These are phyloP conservation scores for Coniella lustricola DNA, from an alignment of 2,329 filamentous ascomycete genomes.

Conservation along the genomic window DNA sequence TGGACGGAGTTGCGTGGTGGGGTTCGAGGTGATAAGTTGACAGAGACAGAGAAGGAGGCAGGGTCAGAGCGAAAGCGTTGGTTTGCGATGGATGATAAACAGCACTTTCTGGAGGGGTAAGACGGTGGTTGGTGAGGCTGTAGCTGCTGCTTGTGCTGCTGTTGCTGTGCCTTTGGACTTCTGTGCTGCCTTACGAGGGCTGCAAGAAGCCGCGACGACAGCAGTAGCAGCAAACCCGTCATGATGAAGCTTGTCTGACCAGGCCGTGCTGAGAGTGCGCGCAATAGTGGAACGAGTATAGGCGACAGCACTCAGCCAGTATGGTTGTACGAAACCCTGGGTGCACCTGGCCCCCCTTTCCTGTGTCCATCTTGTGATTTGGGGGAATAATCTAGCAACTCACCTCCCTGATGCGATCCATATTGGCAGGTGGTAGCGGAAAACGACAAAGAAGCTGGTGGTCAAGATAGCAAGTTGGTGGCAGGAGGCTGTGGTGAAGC, in stretches of 20 bases:
- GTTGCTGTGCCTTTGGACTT: not conserved
- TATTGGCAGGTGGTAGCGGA: conserved; percentile 34
- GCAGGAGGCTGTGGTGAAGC: not conserved
- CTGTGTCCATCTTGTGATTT: not conserved
- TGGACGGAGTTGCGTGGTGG: not conserved
- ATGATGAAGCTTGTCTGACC: not conserved
- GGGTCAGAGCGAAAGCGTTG: not conserved
- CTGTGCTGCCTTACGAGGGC: not conserved
- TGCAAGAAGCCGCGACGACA: not conserved
- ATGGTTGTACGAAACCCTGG: too few species aligned
- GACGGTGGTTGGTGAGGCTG: conserved; percentile 1
- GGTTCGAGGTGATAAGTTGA: not conserved
- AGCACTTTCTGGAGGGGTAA: not conserved
- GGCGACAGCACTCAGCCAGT: conserved; percentile 1
- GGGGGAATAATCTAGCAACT: conserved; percentile 29
- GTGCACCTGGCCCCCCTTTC: conserved; percentile 10
- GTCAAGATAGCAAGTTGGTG: not conserved
- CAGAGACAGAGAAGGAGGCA: not conserved
- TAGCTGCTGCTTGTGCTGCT: not conserved
- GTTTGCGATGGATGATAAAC: not conserved
- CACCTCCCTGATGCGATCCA: conserved; percentile 90
- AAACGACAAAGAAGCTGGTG: not conserved
- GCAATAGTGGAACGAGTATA: conserved; percentile 6
- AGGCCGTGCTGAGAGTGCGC: not conserved
- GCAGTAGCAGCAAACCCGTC: conserved; percentile 1